These are phyloP conservation scores for Jackrogersella multiformis DNA, from an alignment of 495 filamentous ascomycete species.

Conservation along the genomic window DNA sequence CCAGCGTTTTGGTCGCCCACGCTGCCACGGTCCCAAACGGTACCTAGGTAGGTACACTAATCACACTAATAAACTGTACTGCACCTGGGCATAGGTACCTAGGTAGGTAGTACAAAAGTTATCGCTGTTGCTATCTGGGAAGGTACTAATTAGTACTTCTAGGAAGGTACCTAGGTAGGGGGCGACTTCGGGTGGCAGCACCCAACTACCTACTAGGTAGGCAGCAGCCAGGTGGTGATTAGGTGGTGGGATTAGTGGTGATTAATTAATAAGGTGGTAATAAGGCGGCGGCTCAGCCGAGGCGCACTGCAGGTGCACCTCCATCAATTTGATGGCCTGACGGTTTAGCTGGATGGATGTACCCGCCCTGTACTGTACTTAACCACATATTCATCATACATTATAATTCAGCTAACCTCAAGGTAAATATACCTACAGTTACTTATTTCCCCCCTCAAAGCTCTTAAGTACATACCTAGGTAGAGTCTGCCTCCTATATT, in stretches of 20 bases:
- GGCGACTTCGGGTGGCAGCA: constrained; percentile 9
- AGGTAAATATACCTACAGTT: background rate
- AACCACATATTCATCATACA: constrained; percentile 13
- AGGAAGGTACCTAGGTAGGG: background rate
- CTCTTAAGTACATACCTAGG: background rate
- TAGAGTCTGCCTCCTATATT: constrained; percentile 7
- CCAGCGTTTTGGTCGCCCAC: constrained; percentile 14
- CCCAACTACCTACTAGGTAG: background rate
- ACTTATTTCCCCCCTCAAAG: constrained; percentile 1
- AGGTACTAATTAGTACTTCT: constrained; percentile 9
- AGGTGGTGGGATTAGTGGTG: no score
- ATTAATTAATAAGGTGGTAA: constrained; percentile 30
- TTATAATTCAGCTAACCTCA: constrained; percentile 16
- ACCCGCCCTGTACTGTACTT: constrained; percentile 8
- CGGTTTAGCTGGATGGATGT: background rate
- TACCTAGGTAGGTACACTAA: constrained; percentile 25
- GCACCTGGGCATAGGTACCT: no score
- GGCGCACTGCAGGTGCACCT: constrained; percentile 27
- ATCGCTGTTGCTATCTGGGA: no score
- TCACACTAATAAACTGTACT: constrained; percentile 2
- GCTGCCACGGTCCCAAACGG: constrained; percentile 22
- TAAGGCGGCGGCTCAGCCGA: constrained; percentile 35
- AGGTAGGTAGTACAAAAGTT: background rate
- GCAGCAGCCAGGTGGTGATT: constrained; percentile 25
- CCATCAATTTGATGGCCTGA: constrained; percentile 3